A percentile compares a stretch with the other conserved stretches of the same genome.
phyloP scores from a whole-genome alignment of 306 rosid species.

The Dalbergia cochinchinensis region DNA sequence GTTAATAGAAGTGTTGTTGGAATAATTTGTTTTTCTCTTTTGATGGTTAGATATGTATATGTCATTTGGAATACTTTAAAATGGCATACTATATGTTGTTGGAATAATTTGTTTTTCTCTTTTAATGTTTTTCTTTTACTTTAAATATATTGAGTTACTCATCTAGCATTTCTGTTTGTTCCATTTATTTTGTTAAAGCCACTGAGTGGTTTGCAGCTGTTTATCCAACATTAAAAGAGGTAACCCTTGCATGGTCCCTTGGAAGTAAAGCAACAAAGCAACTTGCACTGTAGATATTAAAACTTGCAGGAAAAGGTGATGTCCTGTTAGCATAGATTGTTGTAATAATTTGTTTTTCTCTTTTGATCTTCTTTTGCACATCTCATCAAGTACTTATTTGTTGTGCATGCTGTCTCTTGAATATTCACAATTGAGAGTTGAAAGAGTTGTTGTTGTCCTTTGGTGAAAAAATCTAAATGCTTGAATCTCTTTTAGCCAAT shows the following conservation, averaged over 20 bases:
- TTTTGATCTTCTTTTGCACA: neutral
- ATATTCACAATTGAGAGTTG: constrained; percentile 21
- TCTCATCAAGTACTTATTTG: constrained; percentile 17
- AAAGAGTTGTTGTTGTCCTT: constrained; percentile 2
- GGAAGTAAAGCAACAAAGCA: constrained; percentile 62
- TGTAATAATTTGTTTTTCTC: neutral
- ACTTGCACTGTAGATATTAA: constrained; percentile 56
- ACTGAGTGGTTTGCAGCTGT: constrained; percentile 57
- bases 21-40: no score
- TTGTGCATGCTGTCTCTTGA: constrained; percentile 5
- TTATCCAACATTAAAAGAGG: constrained; percentile 58
- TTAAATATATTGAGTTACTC: no score
- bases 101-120: no score
- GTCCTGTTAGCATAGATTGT: constrained; percentile 7
- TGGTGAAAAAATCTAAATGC: constrained; percentile 40
- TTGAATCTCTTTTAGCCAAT: constrained; percentile 52
- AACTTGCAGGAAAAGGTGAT: constrained; percentile 61
- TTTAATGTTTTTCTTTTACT: no score
- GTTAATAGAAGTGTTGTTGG: no score
- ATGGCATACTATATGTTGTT: no score
- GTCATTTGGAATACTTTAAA: no score
- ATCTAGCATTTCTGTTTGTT: constrained; percentile 11
- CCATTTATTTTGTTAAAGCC: constrained; percentile 46
- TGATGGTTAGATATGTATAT: no score
- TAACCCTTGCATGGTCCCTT: constrained; percentile 56